These are phyloP conservation scores for Truncatella angustata DNA, from an alignment of 2,329 filamentous ascomycete genomes.

Conservation along the genomic window DNA sequence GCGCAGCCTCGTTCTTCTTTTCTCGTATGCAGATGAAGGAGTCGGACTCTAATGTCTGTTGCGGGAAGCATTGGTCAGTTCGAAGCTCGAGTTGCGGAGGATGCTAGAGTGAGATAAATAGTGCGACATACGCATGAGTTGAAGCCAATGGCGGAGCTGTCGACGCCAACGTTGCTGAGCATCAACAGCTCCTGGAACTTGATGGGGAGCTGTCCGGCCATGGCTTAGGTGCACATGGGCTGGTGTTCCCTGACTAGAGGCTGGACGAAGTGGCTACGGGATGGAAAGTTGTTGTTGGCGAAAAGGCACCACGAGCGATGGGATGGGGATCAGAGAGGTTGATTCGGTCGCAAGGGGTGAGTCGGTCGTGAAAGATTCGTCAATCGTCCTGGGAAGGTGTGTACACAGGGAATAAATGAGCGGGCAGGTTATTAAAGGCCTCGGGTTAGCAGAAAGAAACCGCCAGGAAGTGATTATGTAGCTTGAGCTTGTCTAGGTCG, in stretches of 20 bases:
- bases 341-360: neutral
- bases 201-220: slow-evolving; percentile 73
- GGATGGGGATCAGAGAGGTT: neutral
- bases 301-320: slow-evolving; percentile 5
- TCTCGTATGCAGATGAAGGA: slow-evolving; percentile 94
- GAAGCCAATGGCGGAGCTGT: slow-evolving; percentile 67
- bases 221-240: slow-evolving; percentile 34
- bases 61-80: slow-evolving; percentile 20
- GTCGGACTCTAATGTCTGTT: slow-evolving; percentile 95
- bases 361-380: slow-evolving; percentile 7
- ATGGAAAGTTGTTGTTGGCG: neutral
- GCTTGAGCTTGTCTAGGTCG: slow-evolving; percentile 11
- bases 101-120: slow-evolving; percentile 10
- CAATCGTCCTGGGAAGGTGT: slow-evolving; percentile 6
- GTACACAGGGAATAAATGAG: slow-evolving; percentile 6
- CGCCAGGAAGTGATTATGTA: slow-evolving; percentile 21
- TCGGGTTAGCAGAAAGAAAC: slow-evolving; percentile 14
- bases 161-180: slow-evolving; percentile 47
- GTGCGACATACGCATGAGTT: slow-evolving; percentile 72
- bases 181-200: slow-evolving; percentile 91
- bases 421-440: slow-evolving; percentile 6
- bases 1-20: slow-evolving; percentile 79
- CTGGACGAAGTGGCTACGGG: neutral
- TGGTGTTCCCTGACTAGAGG: neutral
- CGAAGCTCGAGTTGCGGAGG: slow-evolving; percentile 10